Conservation (phyloP, 108 stramenopile species). For the Fragilariopsis cylindrus region DNA sequence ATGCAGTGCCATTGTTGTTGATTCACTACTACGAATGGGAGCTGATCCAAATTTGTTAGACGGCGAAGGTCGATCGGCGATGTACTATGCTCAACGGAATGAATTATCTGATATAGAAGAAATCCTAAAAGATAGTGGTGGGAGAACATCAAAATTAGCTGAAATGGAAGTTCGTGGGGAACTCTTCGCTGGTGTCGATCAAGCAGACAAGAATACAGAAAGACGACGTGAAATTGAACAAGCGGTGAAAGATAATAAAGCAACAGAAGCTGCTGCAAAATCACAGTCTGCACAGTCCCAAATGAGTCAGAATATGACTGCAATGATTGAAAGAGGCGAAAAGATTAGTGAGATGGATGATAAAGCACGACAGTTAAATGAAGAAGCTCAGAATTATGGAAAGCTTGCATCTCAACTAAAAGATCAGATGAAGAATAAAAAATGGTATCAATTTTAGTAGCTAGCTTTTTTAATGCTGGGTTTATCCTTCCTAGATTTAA, state of each 20-base stretch:
- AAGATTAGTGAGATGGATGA: conserved; percentile 42
- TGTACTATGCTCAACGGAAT: conserved; percentile 43
- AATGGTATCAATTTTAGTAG: conserved; percentile 40
- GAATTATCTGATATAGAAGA: conserved; percentile 19
- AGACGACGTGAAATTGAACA: conserved; percentile 33
- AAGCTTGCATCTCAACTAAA: conserved; percentile 43
- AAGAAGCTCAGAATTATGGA: conserved; percentile 35
- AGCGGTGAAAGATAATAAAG: conserved; percentile 25
- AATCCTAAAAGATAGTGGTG: conserved; percentile 24
- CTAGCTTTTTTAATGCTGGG: neutral
- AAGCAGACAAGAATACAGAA: conserved; percentile 25
- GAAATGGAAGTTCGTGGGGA: conserved; percentile 33
- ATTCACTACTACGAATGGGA: conserved; percentile 31
- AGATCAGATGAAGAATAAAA: conserved; percentile 42
- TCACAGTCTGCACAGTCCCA: conserved; percentile 34
- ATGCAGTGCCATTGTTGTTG: conserved; percentile 19
- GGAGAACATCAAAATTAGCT: conserved; percentile 22
- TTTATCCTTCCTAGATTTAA: neutral
- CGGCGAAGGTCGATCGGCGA: conserved; percentile 30
- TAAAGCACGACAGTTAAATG: conserved; percentile 39
- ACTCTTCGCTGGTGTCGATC: conserved; percentile 41
- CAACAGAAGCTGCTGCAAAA: conserved; percentile 33
- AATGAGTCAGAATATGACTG: conserved; percentile 47
- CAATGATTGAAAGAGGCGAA: conserved; percentile 44
- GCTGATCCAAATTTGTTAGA: conserved; percentile 45